Base-by-base conservation (phyloP, 179 eudicot species). In the Dionaea muscipula region DNA sequence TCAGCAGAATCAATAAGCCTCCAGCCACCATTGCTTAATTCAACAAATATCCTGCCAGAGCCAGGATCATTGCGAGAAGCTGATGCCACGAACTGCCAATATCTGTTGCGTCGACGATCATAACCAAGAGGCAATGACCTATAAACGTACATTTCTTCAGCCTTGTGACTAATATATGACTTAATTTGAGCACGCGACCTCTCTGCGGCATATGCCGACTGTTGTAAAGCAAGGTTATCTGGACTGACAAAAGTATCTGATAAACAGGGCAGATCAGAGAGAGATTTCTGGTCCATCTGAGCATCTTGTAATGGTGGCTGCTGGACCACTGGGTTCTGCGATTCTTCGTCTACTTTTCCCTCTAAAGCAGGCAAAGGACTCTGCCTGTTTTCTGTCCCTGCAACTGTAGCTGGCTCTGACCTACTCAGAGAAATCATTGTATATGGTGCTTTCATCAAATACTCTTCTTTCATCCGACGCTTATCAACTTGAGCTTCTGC, bases 71-170 rank as follows among this genome's bases (percentile, higher is more conserved):
- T 76, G 53, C 47, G 72, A 59, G 91, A 82, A 37, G 81, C 72
- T 27, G 94, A 79, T 13, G 94, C 73, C 38, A 71, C 52, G 61
- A 86, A 90, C 67, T 78, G 89, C 95, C 97, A 85, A 64, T 90
- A 86, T 38, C 95, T 58, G 48, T 90, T 90, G 16, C 81, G 74
- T 52, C 97, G 83, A 26, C 97, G 84, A 63, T 90, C 97, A 50
- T 79, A 80, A 15, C 97, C 97, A 61, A 90, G 79, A 23, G 95
- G 95, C 79, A 86, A 70, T 4, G 97, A 90, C 74, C 93, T 73
- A 55, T 89, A 83, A 14, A 72, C 82, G 68, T 83, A 83, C 70
- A 78, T 76, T 59, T 83, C 89, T 54, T 89, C 95, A 18, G 95
- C 97, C 71, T 74, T 81, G 55, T 81, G 78, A 13, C 86, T 81